Conservation (phyloP, 495 filamentous ascomycete species). For the Aspergillus taichungensis region DNA sequence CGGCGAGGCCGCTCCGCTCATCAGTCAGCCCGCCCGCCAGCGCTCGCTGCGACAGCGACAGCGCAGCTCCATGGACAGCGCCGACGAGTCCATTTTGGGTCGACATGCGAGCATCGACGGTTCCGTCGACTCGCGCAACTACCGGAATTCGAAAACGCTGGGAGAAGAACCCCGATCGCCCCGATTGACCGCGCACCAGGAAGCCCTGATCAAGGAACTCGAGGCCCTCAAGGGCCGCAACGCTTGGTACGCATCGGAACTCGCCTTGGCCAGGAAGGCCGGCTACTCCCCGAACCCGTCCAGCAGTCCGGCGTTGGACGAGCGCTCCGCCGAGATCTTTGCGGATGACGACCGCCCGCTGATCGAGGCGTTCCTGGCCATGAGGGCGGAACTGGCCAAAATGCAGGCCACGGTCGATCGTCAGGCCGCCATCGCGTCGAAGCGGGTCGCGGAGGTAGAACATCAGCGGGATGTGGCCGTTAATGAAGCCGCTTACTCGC, state of each 20-base stretch:
- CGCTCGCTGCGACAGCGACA: constrained; percentile 35
- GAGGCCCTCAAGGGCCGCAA: constrained; percentile 75
- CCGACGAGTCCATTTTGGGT: constrained; percentile 37
- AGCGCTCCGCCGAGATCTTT: constrained; percentile 64
- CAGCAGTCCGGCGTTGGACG: constrained; percentile 66
- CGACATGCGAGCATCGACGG: constrained; percentile 35
- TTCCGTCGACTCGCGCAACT: constrained; percentile 33
- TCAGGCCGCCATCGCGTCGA: constrained; percentile 74
- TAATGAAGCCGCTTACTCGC: constrained; percentile 87
- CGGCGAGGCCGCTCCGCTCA: constrained; percentile 39
- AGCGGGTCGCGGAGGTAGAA: constrained; percentile 85
- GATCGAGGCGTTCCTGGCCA: constrained; percentile 84
- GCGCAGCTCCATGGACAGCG: constrained; percentile 37
- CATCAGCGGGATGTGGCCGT: constrained; percentile 88
- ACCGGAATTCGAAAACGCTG: constrained; percentile 29
- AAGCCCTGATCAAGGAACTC: constrained; percentile 66
- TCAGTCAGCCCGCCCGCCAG: constrained; percentile 33
- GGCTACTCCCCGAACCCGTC: constrained; percentile 73
- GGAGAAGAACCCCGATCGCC: constrained; percentile 40
- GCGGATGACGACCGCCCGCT: constrained; percentile 85
- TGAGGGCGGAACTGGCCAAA: constrained; percentile 67
- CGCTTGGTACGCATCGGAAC: constrained; percentile 94
- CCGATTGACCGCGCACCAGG: constrained; percentile 37
- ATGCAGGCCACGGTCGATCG: constrained; percentile 80
- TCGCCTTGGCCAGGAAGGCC: constrained; percentile 79